phyloP scores from a whole-genome alignment of 495 filamentous ascomycete genomes.

The Bacidia gigantensis region DNA sequence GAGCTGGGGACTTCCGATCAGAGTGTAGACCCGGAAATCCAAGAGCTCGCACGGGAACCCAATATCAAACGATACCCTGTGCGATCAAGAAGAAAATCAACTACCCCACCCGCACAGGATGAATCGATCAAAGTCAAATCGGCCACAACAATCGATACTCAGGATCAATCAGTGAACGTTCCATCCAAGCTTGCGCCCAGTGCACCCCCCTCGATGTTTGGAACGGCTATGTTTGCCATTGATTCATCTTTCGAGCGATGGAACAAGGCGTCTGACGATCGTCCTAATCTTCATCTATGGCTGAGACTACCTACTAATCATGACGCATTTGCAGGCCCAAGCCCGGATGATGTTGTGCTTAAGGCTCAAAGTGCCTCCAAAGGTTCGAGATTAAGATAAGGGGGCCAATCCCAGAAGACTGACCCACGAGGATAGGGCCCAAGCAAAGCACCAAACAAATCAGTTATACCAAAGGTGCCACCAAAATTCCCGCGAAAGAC shows the following conservation, averaged over 20 bases:
- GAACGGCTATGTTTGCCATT: conserved; percentile 47
- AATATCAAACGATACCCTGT: no score
- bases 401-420: neutral
- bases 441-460: conserved; percentile 35
- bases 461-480: conserved; percentile 29
- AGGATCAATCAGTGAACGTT: neutral
- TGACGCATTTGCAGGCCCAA: conserved; percentile 71
- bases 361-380: conserved; percentile 68
- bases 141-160: neutral
- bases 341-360: conserved; percentile 82
- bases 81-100: no score
- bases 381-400: conserved; percentile 48
- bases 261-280: neutral
- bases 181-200: neutral
- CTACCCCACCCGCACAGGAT: no score
- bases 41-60: no score
- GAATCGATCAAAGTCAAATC: no score
- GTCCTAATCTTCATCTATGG: neutral
- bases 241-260: neutral
- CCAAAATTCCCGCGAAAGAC: conserved; percentile 23
- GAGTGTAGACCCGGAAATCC: no score
- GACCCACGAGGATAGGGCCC: conserved; percentile 21
- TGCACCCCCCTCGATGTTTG: conserved; percentile 52
- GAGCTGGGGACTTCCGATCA: no score
- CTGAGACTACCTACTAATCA: conserved; percentile 27